phyloP scores from a whole-genome alignment of 1,284 basidiomycete genomes.

The Trichosporon inkin region DNA sequence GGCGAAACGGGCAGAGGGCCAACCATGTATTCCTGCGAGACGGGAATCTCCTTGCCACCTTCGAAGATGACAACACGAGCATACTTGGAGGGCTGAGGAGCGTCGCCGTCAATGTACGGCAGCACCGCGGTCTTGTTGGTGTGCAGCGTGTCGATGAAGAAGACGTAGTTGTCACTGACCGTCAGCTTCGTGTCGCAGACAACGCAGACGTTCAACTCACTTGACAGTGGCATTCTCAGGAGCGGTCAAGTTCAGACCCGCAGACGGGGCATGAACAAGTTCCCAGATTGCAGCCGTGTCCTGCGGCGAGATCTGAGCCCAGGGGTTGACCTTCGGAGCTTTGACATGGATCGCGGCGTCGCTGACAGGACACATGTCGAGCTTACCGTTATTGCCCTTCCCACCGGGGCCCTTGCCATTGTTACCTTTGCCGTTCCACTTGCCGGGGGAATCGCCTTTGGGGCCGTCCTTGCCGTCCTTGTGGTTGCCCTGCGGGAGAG shows the following conservation, averaged over 20 bases:
- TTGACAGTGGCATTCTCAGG: slow-evolving; percentile 28
- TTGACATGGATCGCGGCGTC: neutral
- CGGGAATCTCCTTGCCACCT: slow-evolving; percentile 38
- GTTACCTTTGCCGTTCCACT: too few species aligned
- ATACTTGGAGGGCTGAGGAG: slow-evolving; percentile 27
- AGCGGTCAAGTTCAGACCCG: slow-evolving; percentile 40
- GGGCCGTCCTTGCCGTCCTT: too few species aligned
- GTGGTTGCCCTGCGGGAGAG: too few species aligned
- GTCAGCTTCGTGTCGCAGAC: too few species aligned
- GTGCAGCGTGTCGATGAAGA: slow-evolving; percentile 31
- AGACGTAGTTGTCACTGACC: slow-evolving; percentile 40
- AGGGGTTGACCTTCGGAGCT: slow-evolving; percentile 40
- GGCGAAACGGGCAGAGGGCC: slow-evolving; percentile 37
- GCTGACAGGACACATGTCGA: too few species aligned
- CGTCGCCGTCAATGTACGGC: slow-evolving; percentile 28
- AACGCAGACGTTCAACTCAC: too few species aligned
- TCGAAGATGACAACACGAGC: slow-evolving; percentile 35
- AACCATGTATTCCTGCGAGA: slow-evolving; percentile 40
- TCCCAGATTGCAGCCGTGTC: slow-evolving; percentile 36
- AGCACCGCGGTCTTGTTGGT: slow-evolving; percentile 42
- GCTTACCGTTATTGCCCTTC: too few species aligned
- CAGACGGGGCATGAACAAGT: slow-evolving; percentile 29
- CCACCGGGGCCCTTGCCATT: too few species aligned
- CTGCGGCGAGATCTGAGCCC: slow-evolving; percentile 29
- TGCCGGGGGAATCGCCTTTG: too few species aligned